Conservation (phyloP, 2,329 filamentous ascomycete genomes). For the Simplicillium sp. region DNA sequence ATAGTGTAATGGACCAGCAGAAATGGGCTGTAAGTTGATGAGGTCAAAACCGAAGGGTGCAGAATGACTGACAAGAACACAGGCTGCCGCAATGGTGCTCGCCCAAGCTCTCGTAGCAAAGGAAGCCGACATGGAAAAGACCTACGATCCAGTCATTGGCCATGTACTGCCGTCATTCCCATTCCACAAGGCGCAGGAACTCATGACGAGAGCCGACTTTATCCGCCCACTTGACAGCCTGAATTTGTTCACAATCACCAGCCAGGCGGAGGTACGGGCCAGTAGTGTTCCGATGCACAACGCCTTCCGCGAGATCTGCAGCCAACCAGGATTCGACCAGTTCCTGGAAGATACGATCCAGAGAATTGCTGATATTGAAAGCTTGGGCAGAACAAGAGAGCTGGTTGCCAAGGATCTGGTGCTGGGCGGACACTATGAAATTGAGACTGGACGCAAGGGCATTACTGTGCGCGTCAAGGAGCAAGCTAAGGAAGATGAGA, state of each 20-base stretch:
- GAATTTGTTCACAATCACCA: constrained; percentile 93
- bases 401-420: constrained; percentile 92
- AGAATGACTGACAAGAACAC: background rate
- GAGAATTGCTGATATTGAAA: constrained; percentile 88
- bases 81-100: constrained; percentile 88
- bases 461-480: constrained; percentile 33
- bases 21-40: constrained; percentile 70
- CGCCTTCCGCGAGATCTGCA: constrained; percentile 79
- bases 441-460: constrained; percentile 33
- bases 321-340: constrained; percentile 66
- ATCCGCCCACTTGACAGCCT: constrained; percentile 86
- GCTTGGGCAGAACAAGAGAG: constrained; percentile 85
- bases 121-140: constrained; percentile 56
- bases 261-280: constrained; percentile 74
- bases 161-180: constrained; percentile 74
- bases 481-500: constrained; percentile 23
- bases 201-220: constrained; percentile 95
- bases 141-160: constrained; percentile 55
- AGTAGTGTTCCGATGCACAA: constrained; percentile 95
- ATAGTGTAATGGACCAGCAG: constrained; percentile 82
- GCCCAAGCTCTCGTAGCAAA: constrained; percentile 84
- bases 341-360: constrained; percentile 75
- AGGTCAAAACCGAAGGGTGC: background rate
- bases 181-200: constrained; percentile 74
- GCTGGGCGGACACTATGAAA: constrained; percentile 69